A percentile compares a stretch with the other conserved stretches of the same genome.
Evolutionary conservation across 768 basidiomycete species (phyloP).

Genomic region (Tulasnella sp.): DNA sequence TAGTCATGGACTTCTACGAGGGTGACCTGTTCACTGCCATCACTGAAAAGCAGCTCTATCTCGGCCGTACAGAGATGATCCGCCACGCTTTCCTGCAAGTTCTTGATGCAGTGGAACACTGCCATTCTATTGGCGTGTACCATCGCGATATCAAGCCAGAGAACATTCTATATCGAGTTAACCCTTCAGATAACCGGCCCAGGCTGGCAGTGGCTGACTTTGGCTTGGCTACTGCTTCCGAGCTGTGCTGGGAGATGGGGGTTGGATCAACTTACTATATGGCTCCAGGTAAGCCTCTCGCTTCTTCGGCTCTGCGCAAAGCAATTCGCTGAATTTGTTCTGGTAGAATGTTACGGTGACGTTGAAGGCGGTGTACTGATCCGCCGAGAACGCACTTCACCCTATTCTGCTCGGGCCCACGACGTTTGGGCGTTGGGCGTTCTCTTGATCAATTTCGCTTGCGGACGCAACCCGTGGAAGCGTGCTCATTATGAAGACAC

Average conservation of each 20-base stretch:
- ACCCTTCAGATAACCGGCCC: slow-evolving; percentile 18
- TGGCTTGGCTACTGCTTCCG: slow-evolving; percentile 25
- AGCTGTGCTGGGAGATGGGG: slow-evolving; percentile 24
- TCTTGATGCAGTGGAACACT: slow-evolving; percentile 28
- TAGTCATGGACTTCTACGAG: slow-evolving; percentile 26
- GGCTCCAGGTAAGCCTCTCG: slow-evolving; percentile 20
- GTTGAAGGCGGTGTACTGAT: background rate
- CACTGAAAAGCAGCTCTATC: slow-evolving; percentile 21
- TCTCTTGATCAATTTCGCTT: slow-evolving; percentile 88
- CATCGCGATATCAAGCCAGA: slow-evolving; percentile 35
- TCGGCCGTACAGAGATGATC: slow-evolving; percentile 25
- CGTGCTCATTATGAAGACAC: slow-evolving; percentile 39
- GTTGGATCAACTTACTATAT: slow-evolving; percentile 29
- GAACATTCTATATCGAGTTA: slow-evolving; percentile 27
- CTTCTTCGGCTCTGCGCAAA: background rate
- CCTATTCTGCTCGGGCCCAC: slow-evolving; percentile 78
- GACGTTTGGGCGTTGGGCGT: slow-evolving; percentile 97
- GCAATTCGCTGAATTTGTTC: background rate
- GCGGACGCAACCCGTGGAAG: slow-evolving; percentile 93
- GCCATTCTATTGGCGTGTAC: slow-evolving; percentile 27
- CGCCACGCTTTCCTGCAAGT: slow-evolving; percentile 31
- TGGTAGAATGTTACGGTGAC: slow-evolving; percentile 26
- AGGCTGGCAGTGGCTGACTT: slow-evolving; percentile 26
- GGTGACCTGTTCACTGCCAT: slow-evolving; percentile 27
- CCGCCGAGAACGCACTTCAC: slow-evolving; percentile 43